Conservation (phyloP, 352 stramenopile genomes). For the Globisporangium sylvaticum region DNA sequence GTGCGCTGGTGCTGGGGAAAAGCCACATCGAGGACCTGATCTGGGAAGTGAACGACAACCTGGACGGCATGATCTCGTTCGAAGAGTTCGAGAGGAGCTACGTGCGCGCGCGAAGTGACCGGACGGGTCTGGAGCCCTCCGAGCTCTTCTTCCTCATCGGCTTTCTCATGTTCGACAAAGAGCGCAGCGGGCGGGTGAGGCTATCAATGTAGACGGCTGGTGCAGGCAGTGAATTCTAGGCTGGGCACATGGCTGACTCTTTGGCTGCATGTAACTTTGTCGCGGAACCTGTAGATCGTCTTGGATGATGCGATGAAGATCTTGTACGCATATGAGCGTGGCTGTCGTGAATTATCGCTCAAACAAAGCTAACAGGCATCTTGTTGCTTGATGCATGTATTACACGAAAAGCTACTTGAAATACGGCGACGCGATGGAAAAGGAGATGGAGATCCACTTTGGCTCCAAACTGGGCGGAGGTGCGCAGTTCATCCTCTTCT, state of each 20-base stretch:
- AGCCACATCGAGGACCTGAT: constrained; percentile 62
- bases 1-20: constrained; percentile 26
- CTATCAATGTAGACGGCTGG: neutral
- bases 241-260: neutral
- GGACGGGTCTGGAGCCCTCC: constrained; percentile 59
- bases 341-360: neutral
- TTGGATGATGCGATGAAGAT: constrained; percentile 80
- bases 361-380: neutral
- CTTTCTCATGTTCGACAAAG: constrained; percentile 83
- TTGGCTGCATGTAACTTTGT: neutral
- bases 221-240: neutral
- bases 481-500: constrained; percentile 58
- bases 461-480: constrained; percentile 58
- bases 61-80: constrained; percentile 68
- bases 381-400: neutral
- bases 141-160: constrained; percentile 82
- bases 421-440: constrained; percentile 73
- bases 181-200: constrained; percentile 34
- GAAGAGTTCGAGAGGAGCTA: constrained; percentile 79
- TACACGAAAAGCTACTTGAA: constrained; percentile 53
- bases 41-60: constrained; percentile 78
- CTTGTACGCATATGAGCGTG: constrained; percentile 32
- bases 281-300: constrained; percentile 37
- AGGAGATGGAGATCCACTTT: constrained; percentile 77
- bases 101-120: constrained; percentile 55